Evolutionary conservation across 352 stramenopile genomes (phyloP).

Genomic region (Phytophthora pini): DNA sequence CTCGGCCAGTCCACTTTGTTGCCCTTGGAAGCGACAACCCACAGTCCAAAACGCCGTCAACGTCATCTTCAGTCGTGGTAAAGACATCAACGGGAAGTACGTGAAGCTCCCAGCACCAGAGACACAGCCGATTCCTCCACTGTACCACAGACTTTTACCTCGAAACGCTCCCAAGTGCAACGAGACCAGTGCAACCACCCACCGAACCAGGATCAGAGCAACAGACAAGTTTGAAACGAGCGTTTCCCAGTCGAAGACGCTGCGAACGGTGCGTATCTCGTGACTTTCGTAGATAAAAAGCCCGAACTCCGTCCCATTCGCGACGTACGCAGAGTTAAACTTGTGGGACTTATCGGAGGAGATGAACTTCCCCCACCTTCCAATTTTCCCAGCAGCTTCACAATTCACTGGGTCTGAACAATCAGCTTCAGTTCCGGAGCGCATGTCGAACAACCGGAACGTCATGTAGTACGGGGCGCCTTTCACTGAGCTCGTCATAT

Average conservation of each 20-base stretch:
- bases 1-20: constrained; percentile 34
- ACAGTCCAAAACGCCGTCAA: constrained; percentile 25
- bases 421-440: constrained; percentile 20
- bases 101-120: too few relatives aligned
- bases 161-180: constrained; percentile 14
- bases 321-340: constrained; percentile 13
- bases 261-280: constrained; percentile 1
- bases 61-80: constrained; percentile 20
- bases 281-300: constrained; percentile 11
- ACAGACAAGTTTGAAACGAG: constrained; percentile 16
- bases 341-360: constrained; percentile 4
- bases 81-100: constrained; percentile 15
- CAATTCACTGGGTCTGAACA: constrained; percentile 18
- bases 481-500: constrained; percentile 25
- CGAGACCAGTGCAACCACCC: constrained; percentile 14
- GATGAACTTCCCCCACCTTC: constrained; percentile 16
- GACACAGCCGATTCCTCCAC: constrained; percentile 28
- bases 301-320: constrained; percentile 10
- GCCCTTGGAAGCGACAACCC: constrained; percentile 44
- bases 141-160: constrained; percentile 15
- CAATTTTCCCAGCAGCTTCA: constrained; percentile 12
- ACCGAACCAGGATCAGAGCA: constrained; percentile 16
- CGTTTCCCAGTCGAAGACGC: constrained; percentile 29
- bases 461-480: constrained; percentile 34
- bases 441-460: constrained; percentile 32